Conservation (phyloP, 768 basidiomycete genomes). For the Auricularia auricula-judae region DNA sequence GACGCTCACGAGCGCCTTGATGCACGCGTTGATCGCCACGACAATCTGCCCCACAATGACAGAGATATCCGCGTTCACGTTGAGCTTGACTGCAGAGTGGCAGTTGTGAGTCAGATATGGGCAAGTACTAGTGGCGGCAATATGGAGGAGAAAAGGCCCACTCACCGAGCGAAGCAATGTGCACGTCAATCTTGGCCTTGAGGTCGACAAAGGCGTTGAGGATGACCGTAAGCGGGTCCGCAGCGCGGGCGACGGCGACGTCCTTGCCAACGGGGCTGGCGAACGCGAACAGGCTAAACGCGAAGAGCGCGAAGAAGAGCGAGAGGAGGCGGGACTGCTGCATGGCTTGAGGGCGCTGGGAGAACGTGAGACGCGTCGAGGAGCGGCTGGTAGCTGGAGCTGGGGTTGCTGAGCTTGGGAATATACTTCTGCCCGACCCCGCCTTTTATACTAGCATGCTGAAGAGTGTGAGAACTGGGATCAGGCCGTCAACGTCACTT, state of each 20-base stretch:
- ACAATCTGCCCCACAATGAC: background rate
- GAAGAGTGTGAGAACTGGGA: too few species aligned
- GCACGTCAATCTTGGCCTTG: background rate
- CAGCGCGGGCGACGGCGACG: background rate
- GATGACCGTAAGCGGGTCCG: background rate
- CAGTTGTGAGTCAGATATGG: background rate
- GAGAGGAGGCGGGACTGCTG: slow-evolving; percentile 1
- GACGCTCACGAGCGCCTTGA: background rate
- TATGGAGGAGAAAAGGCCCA: background rate
- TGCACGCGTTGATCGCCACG: background rate
- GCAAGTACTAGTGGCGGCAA: too few species aligned
- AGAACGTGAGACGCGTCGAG: too few species aligned
- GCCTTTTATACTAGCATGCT: too few species aligned
- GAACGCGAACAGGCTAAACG: background rate
- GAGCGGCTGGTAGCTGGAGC: too few species aligned
- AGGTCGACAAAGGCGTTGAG: background rate
- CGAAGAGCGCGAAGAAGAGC: background rate
- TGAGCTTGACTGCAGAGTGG: background rate
- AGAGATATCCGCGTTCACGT: background rate
- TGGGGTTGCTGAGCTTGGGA: too few species aligned
- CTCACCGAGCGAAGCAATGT: background rate
- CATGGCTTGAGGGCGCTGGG: background rate
- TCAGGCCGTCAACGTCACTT: too few species aligned
- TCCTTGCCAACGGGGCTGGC: background rate
- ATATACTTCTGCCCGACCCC: too few species aligned